These are phyloP conservation scores for Termitomyces titanicus DNA, from an alignment of 768 basidiomycete genomes.

Conservation along the genomic window DNA sequence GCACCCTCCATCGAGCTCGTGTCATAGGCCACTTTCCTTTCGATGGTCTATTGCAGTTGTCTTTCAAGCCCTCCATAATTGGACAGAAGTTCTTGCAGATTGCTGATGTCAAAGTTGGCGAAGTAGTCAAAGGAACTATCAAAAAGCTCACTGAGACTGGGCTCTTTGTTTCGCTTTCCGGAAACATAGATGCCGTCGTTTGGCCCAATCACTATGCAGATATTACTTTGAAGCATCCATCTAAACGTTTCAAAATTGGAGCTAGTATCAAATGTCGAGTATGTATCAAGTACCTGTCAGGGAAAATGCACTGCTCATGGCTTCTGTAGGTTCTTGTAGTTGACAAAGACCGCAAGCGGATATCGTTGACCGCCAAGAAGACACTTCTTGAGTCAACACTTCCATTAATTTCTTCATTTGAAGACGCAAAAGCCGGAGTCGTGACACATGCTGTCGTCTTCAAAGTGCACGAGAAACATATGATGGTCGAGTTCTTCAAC, in stretches of 20 bases:
- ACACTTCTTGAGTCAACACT: conserved; percentile 78
- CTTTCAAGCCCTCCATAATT: conserved; percentile 76
- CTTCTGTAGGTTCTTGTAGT: conserved; percentile 68
- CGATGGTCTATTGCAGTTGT: conserved; percentile 88
- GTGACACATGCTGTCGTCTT: conserved; percentile 82
- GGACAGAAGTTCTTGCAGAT: conserved; percentile 85
- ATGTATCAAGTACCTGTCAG: conserved; percentile 21
- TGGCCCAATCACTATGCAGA: conserved; percentile 97
- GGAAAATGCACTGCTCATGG: neutral
- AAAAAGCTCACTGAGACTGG: conserved; percentile 79
- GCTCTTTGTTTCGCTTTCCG: conserved; percentile 83
- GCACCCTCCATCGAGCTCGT: conserved; percentile 78
- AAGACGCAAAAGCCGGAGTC: conserved; percentile 66
- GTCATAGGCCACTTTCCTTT: conserved; percentile 83
- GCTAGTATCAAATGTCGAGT: conserved; percentile 83
- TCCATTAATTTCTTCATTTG: conserved; percentile 61
- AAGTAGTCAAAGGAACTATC: conserved; percentile 82
- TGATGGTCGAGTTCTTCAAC: conserved; percentile 90
- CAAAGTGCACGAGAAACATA: conserved; percentile 74
- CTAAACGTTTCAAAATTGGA: conserved; percentile 85
- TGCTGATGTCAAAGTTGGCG: conserved; percentile 79
- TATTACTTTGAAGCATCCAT: conserved; percentile 89
- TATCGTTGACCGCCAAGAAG: conserved; percentile 90
- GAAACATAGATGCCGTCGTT: conserved; percentile 86
- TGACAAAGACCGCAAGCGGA: conserved; percentile 75